Base-by-base conservation (phyloP, 2,329 filamentous ascomycete genomes). In the Colletotrichum sp. region DNA sequence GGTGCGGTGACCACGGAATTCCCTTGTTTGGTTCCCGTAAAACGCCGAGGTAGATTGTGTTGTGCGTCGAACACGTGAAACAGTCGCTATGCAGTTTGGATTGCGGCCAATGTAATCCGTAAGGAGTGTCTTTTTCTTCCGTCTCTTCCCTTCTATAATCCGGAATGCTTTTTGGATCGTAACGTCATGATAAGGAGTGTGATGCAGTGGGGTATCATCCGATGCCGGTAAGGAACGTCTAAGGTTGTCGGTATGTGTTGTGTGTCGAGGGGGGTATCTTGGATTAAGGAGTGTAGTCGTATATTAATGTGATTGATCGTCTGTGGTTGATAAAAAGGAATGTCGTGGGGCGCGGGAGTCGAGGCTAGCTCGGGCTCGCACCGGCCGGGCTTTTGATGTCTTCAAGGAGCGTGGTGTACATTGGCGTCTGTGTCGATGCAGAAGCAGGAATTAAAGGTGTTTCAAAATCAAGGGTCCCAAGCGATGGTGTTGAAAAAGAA, bases 31-130 rank as follows among this genome's bases (percentile, higher is more conserved):
- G 44, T 62, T 63, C 73, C 73, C 57, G 18, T 63, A 57, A 30
- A 75, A 76, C 73, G 73, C 73, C 73, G 21, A 57, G 63, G 30
- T 72, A 62, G 26, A 30, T 30, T 62, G 18, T 57, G 52, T 76
- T 68, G 26, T 68, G 73, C 73, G 71, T 75, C 71, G 66, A 76
- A 77, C 75, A 77, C 67, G n/a, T 78, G 82, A 86, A 87, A 87
- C 86, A 88, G 87, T 87, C 88, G 89, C 89, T 89, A 90, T 90
- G 89, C 88, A 89, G 84, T 88, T 87, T 87, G 86, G 86, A 85
- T 86, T 86, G 80, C 82, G 59, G 75, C 75, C 75, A 75, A 75
- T 68, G 66, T 71, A 68, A 62, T 76, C 75, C 72, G 57, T 68
- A 79, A 78, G 69, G 77, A 78, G 63, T 76, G 78, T 62, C 30